Percentiles rank a stretch among this genome's conserved stretches.
Evolutionary conservation across 2,329 filamentous ascomycete genomes (phyloP).

Genomic region (Alternaria angustiovoidea): DNA sequence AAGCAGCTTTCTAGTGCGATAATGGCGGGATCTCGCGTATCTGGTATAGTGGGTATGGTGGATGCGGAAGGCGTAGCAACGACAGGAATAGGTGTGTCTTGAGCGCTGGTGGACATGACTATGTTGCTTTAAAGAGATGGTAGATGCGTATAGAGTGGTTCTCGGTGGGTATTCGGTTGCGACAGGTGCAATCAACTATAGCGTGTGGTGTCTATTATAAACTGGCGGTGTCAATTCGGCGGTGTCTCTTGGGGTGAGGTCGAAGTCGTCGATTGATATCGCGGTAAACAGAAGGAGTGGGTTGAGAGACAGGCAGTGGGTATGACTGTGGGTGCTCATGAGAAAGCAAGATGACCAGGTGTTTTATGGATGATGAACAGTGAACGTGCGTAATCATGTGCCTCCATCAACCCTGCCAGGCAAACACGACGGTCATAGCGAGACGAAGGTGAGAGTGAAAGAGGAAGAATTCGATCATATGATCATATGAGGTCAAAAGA

Average conservation of each 20-base stretch:
- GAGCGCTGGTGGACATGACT: background rate
- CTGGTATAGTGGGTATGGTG: background rate
- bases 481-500: background rate
- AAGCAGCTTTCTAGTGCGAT: conserved; percentile 5
- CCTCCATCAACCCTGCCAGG: background rate
- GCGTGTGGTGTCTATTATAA: background rate
- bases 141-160: background rate
- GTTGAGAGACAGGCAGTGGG: background rate
- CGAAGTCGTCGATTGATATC: background rate
- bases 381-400: background rate
- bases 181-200: background rate
- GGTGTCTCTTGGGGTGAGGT: background rate
- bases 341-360: background rate
- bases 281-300: background rate
- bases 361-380: background rate
- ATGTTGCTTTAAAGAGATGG: background rate
- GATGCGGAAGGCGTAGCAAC: background rate
- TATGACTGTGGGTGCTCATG: background rate
- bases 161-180: background rate
- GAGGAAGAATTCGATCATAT: background rate
- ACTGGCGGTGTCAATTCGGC: background rate
- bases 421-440: background rate
- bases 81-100: background rate
- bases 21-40: background rate
- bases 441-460: background rate